Evolutionary conservation across 164 flowering plant genomes (phyloP).

Genomic region (Berberis thunbergii): DNA sequence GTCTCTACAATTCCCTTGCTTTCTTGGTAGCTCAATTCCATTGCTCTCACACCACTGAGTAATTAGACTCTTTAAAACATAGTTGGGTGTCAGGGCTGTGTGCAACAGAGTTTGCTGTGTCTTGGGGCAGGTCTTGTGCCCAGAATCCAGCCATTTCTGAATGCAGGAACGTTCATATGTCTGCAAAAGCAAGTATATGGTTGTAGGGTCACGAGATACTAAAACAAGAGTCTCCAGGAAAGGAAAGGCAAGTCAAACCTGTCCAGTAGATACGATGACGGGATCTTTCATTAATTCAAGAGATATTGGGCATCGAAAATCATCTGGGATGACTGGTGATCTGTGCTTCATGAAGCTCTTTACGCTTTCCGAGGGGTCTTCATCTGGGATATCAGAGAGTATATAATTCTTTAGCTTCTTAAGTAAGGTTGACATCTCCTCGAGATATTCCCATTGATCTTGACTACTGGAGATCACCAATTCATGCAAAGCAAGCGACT

Average conservation of each 20-base stretch:
- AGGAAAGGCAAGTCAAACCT: slow-evolving; percentile 33
- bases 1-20: slow-evolving; percentile 34
- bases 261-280: slow-evolving; percentile 92
- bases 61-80: slow-evolving; percentile 68
- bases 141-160: slow-evolving; percentile 85
- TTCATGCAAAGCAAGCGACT: slow-evolving; percentile 63
- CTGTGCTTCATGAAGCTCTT: slow-evolving; percentile 47
- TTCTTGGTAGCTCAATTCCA: slow-evolving; percentile 64
- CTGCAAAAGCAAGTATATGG: slow-evolving; percentile 28
- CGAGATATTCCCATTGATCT: slow-evolving; percentile 43
- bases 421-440: slow-evolving; percentile 54
- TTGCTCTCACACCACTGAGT: slow-evolving; percentile 83
- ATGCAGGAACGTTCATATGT: slow-evolving; percentile 78
- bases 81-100: slow-evolving; percentile 69
- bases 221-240: not conserved
- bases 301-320: slow-evolving; percentile 90
- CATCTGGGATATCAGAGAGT: slow-evolving; percentile 36
- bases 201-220: not conserved
- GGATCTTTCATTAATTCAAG: slow-evolving; percentile 96
- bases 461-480: slow-evolving; percentile 46
- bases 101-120: slow-evolving; percentile 69
- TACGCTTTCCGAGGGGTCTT: slow-evolving; percentile 36
- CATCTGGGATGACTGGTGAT: slow-evolving; percentile 91
- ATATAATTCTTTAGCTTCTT: slow-evolving; percentile 59
- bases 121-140: slow-evolving; percentile 81